Conservation (phyloP, 495 filamentous ascomycete genomes). For the Neurospora tetrasperma region DNA sequence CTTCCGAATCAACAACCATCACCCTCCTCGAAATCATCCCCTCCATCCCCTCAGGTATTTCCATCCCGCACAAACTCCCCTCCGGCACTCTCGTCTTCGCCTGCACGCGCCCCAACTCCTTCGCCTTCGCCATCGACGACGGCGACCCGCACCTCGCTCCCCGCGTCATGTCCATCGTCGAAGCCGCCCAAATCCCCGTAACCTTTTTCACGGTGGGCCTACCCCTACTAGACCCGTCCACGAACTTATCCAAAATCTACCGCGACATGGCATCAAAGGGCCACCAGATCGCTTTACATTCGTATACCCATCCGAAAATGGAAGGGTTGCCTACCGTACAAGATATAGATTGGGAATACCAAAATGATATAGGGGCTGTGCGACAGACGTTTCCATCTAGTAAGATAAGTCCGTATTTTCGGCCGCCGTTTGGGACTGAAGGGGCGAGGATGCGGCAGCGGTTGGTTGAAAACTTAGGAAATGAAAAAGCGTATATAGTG, state of each 20-base stretch:
- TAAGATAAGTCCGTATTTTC: conserved; percentile 47
- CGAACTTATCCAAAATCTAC: conserved; percentile 55
- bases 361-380: conserved; percentile 50
- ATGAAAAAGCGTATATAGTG: conserved; percentile 44
- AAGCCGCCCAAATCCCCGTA: conserved; percentile 51
- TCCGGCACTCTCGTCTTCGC: conserved; percentile 52
- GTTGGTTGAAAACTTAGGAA: conserved; percentile 38
- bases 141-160: conserved; percentile 53
- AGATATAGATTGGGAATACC: conserved; percentile 62
- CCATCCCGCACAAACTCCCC: conserved; percentile 49
- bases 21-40: conserved; percentile 55
- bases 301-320: conserved; percentile 65
- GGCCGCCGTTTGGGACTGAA: conserved; percentile 66
- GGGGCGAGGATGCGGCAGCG: conserved; percentile 61
- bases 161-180: conserved; percentile 54
- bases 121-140: conserved; percentile 77
- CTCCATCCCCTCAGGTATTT: conserved; percentile 37
- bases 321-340: conserved; percentile 49
- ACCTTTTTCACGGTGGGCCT: conserved; percentile 73
- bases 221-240: conserved; percentile 47
- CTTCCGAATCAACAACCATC: conserved; percentile 37
- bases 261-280: conserved; percentile 52
- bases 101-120: conserved; percentile 61
- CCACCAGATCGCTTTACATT: conserved; percentile 69
- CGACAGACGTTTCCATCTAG: conserved; percentile 34